Evolutionary conservation across 1,284 basidiomycete species (phyloP), one percentile per base, ranked within the genome.

Genomic region (Ceratobasidium sp.): DNA sequence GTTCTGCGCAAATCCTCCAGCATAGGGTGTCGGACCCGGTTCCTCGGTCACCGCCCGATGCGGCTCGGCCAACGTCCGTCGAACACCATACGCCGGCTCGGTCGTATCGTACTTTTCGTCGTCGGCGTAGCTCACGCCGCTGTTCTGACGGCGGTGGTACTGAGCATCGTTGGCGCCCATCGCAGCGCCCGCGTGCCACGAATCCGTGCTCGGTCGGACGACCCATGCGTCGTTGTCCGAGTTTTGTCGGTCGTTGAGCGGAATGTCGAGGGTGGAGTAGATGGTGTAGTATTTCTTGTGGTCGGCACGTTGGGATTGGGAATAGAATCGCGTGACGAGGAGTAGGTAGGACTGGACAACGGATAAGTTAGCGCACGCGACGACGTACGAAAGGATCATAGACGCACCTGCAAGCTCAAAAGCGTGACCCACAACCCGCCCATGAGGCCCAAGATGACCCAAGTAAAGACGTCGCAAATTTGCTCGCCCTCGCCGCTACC

Each of bases 381-480:
- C 30, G 39, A 45, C 18, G 8, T 58, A 48, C 32, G 34, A n/a
- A 1, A 46, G 26, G 23, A 30, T 52, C n/a, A 16, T 32, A 26
- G 30, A 78, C 85, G 76, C 79, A 91, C 90, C 81, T 96, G 93
- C 64, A 92, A 83, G 69, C 92, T 82, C 26, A 86, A 87, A 34
- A 97, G 83, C 12, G 96, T 78, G 5, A 91, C 80, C 92, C 93
- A 97, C 21, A 96, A 82, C 3, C 87, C 92, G 23, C 85, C 91
- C 93, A 97, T 96, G 74, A 97, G 82, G 43, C 95, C 95, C n/a
- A 97, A 83, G 78, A 93, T 91, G 4, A 93, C 91, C 93, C 93
- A 97, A 6, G 93, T 85, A 78, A 97, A 95, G 69, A 96, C 90
- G 62, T 90, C 85, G 81, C 95, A 97, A 18, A 97, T 83, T 0